Conservation (phyloP, 768 basidiomycete species). For the Agrocybe chaxingu region DNA sequence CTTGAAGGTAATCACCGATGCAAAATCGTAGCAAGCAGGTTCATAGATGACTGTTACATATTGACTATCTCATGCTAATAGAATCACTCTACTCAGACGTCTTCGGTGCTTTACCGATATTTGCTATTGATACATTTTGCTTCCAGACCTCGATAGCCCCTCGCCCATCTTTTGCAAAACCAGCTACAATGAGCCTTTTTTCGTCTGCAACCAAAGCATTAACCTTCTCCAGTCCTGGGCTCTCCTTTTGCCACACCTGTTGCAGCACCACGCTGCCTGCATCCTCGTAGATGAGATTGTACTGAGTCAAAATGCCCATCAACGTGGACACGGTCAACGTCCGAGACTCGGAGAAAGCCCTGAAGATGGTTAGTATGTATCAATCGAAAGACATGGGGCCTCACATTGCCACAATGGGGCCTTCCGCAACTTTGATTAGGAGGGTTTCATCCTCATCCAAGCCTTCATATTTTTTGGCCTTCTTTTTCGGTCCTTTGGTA, state of each 20-base stretch:
- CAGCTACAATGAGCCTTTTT: conserved; percentile 55
- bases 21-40: conserved; percentile 3
- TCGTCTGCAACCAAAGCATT: conserved; percentile 56
- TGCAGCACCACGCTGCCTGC: conserved; percentile 37
- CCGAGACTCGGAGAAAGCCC: conserved; percentile 47
- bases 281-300: conserved; percentile 38
- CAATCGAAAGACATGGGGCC: conserved; percentile 16
- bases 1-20: conserved; percentile 10
- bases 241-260: conserved; percentile 44
- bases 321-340: conserved; percentile 57
- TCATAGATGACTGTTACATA: conserved; percentile 1
- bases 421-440: conserved; percentile 56
- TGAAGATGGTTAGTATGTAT: conserved; percentile 19
- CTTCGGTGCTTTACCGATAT: background rate
- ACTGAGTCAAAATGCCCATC: conserved; percentile 53
- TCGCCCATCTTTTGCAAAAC: conserved; percentile 52
- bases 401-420: conserved; percentile 72
- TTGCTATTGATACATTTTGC: conserved; percentile 13
- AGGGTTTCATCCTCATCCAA: conserved; percentile 44
- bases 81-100: background rate
- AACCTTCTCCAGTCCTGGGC: conserved; percentile 51
- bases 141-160: conserved; percentile 68
- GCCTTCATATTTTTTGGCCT: conserved; percentile 72
- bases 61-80: conserved; percentile 4
- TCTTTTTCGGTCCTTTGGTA: conserved; percentile 50